Evolutionary conservation across 1,284 basidiomycete species (phyloP).

Genomic region (Sanghuangporus sanghuang): DNA sequence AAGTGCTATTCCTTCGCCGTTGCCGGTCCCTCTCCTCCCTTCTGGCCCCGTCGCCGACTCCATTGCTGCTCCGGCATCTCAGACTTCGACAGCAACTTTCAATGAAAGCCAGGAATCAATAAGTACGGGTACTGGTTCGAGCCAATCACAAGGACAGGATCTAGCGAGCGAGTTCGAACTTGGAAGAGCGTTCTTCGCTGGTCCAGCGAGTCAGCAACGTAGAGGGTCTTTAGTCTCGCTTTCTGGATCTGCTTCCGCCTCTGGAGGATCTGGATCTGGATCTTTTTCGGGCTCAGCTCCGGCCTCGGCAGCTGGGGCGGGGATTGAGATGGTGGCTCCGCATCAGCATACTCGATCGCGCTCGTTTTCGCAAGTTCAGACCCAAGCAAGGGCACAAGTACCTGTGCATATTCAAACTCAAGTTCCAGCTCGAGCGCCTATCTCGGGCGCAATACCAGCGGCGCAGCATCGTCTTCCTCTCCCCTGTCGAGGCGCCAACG

Average conservation of each 20-base stretch:
- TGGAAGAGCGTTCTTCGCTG: slow-evolving; percentile 4
- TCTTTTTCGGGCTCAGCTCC: too few species aligned
- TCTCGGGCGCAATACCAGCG: background rate
- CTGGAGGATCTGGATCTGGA: background rate
- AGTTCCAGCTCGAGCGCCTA: background rate
- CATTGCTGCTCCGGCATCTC: background rate
- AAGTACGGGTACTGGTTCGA: background rate
- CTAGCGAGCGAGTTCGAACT: background rate
- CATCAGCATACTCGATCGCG: background rate
- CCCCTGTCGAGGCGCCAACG: background rate
- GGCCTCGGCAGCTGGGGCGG: too few species aligned
- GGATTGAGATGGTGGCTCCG: background rate
- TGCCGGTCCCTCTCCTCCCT: background rate
- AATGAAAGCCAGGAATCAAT: background rate
- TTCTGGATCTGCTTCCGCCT: background rate
- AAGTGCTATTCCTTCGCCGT: background rate
- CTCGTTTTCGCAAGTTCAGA: background rate
- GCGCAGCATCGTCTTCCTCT: background rate
- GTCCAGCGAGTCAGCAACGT: background rate
- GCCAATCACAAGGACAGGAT: background rate
- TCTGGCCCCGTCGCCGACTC: background rate
- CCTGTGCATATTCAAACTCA: background rate
- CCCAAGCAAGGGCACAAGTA: background rate
- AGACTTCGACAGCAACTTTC: background rate
- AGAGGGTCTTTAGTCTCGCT: background rate